A percentile compares a stretch with the other conserved stretches of the same genome.
phyloP scores from a whole-genome alignment of 192 early-diverging fungal species.

The Gonapodya prolifera region DNA sequence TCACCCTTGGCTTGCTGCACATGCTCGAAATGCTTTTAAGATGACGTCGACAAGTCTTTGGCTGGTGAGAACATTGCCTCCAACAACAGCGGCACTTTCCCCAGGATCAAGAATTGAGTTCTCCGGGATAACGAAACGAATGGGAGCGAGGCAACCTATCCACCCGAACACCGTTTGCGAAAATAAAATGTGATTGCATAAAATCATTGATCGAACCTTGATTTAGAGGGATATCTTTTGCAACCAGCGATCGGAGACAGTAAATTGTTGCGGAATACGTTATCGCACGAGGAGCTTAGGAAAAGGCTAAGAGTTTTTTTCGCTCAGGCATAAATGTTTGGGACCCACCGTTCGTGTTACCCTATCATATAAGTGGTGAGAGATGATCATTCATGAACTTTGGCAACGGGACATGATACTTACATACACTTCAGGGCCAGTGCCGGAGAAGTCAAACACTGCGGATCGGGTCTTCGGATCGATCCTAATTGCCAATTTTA shows the following conservation, averaged over 20 bases:
- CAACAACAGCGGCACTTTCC: slow-evolving; percentile 81
- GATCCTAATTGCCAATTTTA: slow-evolving; percentile 62
- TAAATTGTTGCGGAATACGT: slow-evolving; percentile 93
- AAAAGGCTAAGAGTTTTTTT: too few relatives aligned
- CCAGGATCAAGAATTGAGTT: slow-evolving; percentile 68
- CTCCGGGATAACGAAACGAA: slow-evolving; percentile 66
- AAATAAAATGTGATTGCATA: not conserved
- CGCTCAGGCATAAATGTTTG: too few relatives aligned
- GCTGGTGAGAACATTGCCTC: slow-evolving; percentile 91
- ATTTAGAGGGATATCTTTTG: slow-evolving; percentile 84
- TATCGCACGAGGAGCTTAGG: slow-evolving; percentile 27
- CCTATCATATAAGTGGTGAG: not conserved
- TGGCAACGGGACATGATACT: slow-evolving; percentile 47
- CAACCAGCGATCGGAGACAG: slow-evolving; percentile 83
- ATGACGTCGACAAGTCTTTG: slow-evolving; percentile 89
- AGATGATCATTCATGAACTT: slow-evolving; percentile 10
- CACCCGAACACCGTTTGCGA: not conserved
- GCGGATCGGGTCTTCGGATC: slow-evolving; percentile 57
- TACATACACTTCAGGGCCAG: slow-evolving; percentile 70
- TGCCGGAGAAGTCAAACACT: slow-evolving; percentile 88
- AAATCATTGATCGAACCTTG: too few relatives aligned
- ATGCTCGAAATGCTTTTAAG: slow-evolving; percentile 75
- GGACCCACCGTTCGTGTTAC: not conserved
- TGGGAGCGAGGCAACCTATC: slow-evolving; percentile 64
- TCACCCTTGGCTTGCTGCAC: slow-evolving; percentile 68